Evolutionary conservation across 331 rosid species (phyloP).

Genomic region (Prunus yedoensis): DNA sequence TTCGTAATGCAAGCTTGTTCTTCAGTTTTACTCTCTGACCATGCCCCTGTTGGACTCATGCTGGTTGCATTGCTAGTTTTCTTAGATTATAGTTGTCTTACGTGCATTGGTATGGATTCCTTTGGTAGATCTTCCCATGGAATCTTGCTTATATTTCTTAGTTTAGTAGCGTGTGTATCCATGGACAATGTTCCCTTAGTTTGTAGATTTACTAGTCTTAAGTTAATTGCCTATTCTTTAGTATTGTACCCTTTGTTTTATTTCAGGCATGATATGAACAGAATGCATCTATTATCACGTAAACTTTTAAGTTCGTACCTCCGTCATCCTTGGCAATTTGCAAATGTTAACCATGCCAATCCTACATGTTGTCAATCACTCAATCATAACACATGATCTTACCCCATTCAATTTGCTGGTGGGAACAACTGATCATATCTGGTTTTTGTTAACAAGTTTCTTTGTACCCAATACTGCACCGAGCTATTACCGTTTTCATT

Average conservation of each 20-base stretch:
- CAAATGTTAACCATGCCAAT: background rate
- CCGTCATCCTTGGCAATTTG: background rate
- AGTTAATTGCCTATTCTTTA: background rate
- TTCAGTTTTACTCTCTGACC: background rate
- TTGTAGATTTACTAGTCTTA: background rate
- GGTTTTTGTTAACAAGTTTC: background rate
- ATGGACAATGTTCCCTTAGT: background rate
- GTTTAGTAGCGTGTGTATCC: background rate
- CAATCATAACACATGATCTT: background rate
- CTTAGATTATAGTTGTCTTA: background rate
- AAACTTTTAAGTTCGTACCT: background rate
- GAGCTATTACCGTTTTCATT: background rate
- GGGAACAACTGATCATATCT: background rate
- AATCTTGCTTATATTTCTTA: background rate
- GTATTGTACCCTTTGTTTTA: background rate
- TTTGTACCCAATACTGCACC: background rate
- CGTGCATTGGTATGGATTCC: too few species aligned
- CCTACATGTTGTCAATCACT: background rate
- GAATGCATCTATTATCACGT: background rate
- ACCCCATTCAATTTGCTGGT: background rate
- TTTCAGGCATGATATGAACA: background rate
- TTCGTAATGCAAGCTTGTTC: background rate
- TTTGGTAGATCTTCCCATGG: background rate
- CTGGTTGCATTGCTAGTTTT: background rate
- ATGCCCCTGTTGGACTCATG: background rate